Base-by-base conservation (phyloP, 164 flowering plant species). In the Kalanchoe fedtschenkoi region DNA sequence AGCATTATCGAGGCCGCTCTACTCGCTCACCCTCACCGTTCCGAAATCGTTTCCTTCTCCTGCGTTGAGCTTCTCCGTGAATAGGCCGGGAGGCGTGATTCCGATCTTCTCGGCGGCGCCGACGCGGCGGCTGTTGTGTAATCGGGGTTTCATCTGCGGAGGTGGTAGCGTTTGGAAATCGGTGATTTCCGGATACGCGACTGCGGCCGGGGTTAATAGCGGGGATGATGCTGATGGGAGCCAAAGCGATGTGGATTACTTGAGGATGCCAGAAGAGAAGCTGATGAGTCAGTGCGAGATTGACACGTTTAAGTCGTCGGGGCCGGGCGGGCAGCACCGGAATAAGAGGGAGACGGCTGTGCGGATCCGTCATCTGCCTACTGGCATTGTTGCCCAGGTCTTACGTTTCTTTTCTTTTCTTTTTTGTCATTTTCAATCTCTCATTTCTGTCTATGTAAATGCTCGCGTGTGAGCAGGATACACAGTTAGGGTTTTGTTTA, bases 241-340 rank as follows among this genome's bases (percentile, higher is more conserved):
- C 35, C 37, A 42, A 4, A n/a, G 16, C 22, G 63, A 29, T 34
- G 77, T 58, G 1, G 69, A 72, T 29, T 89, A 66, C 66, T 56
- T 90, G 43, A 64, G 35, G 54, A 54, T 86, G 60, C 54, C 81
- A 7, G 97, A 93, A 69, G 85, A 87, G 22, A 76, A 85, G 62
- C 73, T 88, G 65, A 79, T 88, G 83, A 69, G 73, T 8, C 87
- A 88, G 64, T 93, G 97, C 61, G 85, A 90, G 58, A 80, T 85
- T 89, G 72, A 34, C 57, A 88, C 97, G 7, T 95, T 80, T 73
- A 90, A 84, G 80, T 62, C 86, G 5, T 95, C 97, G 0, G 99
- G 99, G 0, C 97, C 97, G 0, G 99, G 99, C 0, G 97, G 99
- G 13, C 97, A 95, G 72, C 99, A 95, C 77, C 87, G 97, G 32